phyloP scores from a whole-genome alignment of 2,329 filamentous ascomycete species.

The Diaporthe aspalathi region DNA sequence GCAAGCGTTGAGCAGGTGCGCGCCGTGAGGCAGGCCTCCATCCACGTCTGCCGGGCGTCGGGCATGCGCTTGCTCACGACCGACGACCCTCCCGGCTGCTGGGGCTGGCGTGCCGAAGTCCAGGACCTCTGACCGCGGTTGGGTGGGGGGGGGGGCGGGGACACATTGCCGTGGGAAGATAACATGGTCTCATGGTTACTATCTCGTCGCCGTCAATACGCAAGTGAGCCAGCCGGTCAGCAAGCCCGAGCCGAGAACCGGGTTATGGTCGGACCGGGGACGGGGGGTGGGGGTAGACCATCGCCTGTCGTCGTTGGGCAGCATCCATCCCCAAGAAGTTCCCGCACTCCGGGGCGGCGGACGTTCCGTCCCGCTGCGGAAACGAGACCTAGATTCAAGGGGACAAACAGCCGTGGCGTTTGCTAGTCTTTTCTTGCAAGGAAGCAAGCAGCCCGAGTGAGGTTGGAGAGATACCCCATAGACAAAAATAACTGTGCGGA shows the following conservation, averaged over 20 bases:
- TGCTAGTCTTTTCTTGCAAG: background rate
- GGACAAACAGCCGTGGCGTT: background rate
- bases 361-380: constrained; percentile 34
- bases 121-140: constrained; percentile 55
- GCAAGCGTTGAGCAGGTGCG: constrained; percentile 60
- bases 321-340: background rate
- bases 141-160: too few species aligned
- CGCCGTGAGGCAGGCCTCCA: constrained; percentile 58
- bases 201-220: constrained; percentile 6
- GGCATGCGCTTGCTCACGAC: constrained; percentile 57
- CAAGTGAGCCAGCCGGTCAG: background rate
- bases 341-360: background rate
- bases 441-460: background rate
- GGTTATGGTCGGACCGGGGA: background rate
- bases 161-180: background rate
- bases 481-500: background rate
- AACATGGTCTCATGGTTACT: background rate
- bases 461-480: background rate
- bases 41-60: constrained; percentile 58
- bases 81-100: constrained; percentile 50
- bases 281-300: background rate
- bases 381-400: constrained; percentile 14
- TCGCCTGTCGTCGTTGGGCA: background rate
- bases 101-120: constrained; percentile 60
- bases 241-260: background rate